Base-by-base conservation (phyloP, 805 yeast species). In the Ogataea allantospora region DNA sequence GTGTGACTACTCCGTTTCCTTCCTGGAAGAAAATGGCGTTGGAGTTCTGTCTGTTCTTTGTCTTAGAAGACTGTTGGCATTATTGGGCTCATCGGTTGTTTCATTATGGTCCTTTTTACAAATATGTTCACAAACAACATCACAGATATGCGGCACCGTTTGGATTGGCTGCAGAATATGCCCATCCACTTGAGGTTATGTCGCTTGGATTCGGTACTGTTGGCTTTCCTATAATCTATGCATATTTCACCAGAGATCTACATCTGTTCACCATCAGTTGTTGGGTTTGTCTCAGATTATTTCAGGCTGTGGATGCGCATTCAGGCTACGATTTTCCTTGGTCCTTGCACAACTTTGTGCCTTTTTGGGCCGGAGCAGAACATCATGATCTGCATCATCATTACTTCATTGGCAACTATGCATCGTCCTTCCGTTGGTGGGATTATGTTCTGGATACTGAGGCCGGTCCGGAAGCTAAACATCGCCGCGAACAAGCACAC, bases 341-440 rank as follows among this genome's bases (percentile, higher is more conserved):
- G 77, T 75, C 80, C 1, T 65, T 76, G 51, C 73, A 75, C 54
- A 57, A 73, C 40, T 64, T 74, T 53, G 35, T 76, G n/a, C 82
- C 82, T 28, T 68, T 76, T 58, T 76, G 82, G 82, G 80, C 82
- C 7, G 82, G 81, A 21, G 80, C 80, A 25, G 79, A 72, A 40
- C 82, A 76, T 50, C 82, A 76, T 51, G 82, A 76, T 50, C 67
- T 70, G 42, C 82, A 76, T 47, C 82, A 76, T 47, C 82, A 75
- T 49, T 72, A 70, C 54, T 76, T 76, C 47, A 74, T 76, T 43
- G 82, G 82, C 13, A 71, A 71, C 50, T 76, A 76, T 48, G 77
- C 81, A 17, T 70, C 77, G 27, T 66, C 75, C 18, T 76, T 76
- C 61, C 70, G 79, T 54, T 73, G 78, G 75, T 74, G 77, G 74